A percentile compares a stretch with the other conserved stretches of the same genome.
These are phyloP conservation scores for Coprinopsis cinerea DNA, from an alignment of 768 basidiomycete species.

Conservation along the genomic window DNA sequence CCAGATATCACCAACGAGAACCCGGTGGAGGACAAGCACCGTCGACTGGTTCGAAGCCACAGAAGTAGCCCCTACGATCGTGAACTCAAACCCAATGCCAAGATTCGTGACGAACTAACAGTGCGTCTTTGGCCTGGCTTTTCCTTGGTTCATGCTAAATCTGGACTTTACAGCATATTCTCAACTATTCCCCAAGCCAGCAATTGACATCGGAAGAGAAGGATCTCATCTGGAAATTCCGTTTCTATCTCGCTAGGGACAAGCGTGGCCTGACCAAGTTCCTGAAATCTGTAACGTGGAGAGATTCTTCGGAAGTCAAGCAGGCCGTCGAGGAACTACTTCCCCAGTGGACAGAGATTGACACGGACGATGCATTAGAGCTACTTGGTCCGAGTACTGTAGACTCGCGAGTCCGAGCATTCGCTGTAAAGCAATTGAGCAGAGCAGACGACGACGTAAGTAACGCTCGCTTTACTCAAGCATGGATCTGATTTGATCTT, in stretches of 20 bases:
- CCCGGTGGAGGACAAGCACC: slow-evolving; percentile 95
- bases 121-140: slow-evolving; percentile 38
- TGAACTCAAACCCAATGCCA: slow-evolving; percentile 95
- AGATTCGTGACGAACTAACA: slow-evolving; percentile 87
- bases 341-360: slow-evolving; percentile 96
- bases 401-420: slow-evolving; percentile 88
- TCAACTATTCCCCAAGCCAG: slow-evolving; percentile 88
- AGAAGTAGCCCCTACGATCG: slow-evolving; percentile 91
- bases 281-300: slow-evolving; percentile 95
- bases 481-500: slow-evolving; percentile 4
- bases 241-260: slow-evolving; percentile 92
- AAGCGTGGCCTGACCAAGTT: slow-evolving; percentile 96
- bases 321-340: slow-evolving; percentile 95
- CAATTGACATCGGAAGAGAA: slow-evolving; percentile 87
- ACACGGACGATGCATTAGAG: slow-evolving; percentile 94
- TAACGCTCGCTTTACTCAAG: slow-evolving; percentile 8
- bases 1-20: slow-evolving; percentile 91
- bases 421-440: slow-evolving; percentile 87
- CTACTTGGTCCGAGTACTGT: slow-evolving; percentile 85
- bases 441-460: slow-evolving; percentile 92
- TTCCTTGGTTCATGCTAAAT: background rate
- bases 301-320: slow-evolving; percentile 92
- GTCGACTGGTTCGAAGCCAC: slow-evolving; percentile 90
- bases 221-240: slow-evolving; percentile 96
- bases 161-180: slow-evolving; percentile 60